phyloP scores from a whole-genome alignment of 2,329 filamentous ascomycete genomes.

The Thermomyces lanuginosus region DNA sequence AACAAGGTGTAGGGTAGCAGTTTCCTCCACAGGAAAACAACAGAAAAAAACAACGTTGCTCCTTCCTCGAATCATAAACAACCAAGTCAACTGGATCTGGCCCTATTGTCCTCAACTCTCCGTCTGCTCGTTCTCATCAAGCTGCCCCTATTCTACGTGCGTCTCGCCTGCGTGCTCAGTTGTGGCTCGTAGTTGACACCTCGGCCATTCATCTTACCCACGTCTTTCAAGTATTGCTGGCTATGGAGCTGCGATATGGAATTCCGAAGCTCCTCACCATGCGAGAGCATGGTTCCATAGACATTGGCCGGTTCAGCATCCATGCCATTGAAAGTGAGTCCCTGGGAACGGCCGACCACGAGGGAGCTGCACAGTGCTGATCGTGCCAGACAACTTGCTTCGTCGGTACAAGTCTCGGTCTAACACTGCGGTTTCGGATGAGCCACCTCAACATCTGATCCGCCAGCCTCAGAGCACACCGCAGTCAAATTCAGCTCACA shows the following conservation, averaged over 20 bases:
- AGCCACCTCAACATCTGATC: conserved; percentile 9
- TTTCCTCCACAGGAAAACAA: too few species aligned
- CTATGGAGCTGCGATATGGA: conserved; percentile 18
- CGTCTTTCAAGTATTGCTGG: not conserved
- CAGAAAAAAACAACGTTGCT: too few species aligned
- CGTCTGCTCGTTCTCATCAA: too few species aligned
- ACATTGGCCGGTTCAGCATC: conserved; percentile 13
- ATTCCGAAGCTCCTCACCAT: conserved; percentile 22
- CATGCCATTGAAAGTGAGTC: conserved; percentile 18
- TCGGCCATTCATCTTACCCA: not conserved
- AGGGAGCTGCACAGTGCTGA: not conserved
- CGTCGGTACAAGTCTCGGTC: conserved; percentile 9
- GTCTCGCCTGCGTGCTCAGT: too few species aligned
- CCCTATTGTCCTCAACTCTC: too few species aligned
- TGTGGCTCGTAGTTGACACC: not conserved
- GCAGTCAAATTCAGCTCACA: conserved; percentile 16
- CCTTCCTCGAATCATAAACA: too few species aligned
- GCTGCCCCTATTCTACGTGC: too few species aligned
- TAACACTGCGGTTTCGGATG: conserved; percentile 9
- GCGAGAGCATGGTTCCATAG: conserved; percentile 13
- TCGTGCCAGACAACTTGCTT: conserved; percentile 11
- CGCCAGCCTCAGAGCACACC: conserved; percentile 21
- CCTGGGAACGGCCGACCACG: not conserved
- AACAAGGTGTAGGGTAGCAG: too few species aligned
- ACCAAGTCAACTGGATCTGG: too few species aligned